Evolutionary conservation across 495 filamentous ascomycete species (phyloP).

Genomic region (Aspergillus carlsbadensis): DNA sequence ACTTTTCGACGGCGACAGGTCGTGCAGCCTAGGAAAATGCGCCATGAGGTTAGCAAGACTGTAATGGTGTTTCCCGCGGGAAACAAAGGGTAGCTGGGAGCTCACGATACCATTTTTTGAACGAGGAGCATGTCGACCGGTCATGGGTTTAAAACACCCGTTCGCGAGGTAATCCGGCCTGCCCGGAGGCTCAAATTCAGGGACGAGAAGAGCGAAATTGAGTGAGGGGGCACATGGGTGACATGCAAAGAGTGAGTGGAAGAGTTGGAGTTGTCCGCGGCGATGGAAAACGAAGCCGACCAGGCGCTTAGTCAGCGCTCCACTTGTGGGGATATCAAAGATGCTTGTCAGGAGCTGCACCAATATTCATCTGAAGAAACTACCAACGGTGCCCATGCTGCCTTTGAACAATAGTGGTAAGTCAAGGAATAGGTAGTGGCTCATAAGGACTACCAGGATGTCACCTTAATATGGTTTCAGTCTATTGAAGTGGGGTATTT

Average conservation of each 20-base stretch:
- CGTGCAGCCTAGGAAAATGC: constrained; percentile 39
- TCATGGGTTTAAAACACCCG: constrained; percentile 34
- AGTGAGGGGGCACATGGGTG: neutral
- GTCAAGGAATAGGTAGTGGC: too few relatives aligned
- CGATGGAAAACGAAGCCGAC: neutral
- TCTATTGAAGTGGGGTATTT: too few relatives aligned
- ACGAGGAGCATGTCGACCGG: constrained; percentile 45
- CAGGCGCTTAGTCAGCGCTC: neutral
- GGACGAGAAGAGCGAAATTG: neutral
- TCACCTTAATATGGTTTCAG: too few relatives aligned
- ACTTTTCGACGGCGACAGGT: constrained; percentile 57
- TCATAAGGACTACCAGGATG: too few relatives aligned
- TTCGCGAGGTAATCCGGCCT: constrained; percentile 13
- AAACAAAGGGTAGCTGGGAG: neutral
- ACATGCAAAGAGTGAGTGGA: neutral
- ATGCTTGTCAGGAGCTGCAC: too few relatives aligned
- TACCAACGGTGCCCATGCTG: neutral
- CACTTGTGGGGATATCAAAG: too few relatives aligned
- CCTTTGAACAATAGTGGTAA: too few relatives aligned
- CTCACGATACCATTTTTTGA: constrained; percentile 41
- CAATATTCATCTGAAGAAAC: neutral
- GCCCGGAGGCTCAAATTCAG: constrained; percentile 6
- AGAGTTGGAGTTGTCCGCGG: constrained; percentile 3
- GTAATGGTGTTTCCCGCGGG: constrained; percentile 12
- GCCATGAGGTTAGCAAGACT: constrained; percentile 2